These are phyloP conservation scores for Salvia miltiorrhiza DNA, from an alignment of 257 asterid species.

Conservation along the genomic window DNA sequence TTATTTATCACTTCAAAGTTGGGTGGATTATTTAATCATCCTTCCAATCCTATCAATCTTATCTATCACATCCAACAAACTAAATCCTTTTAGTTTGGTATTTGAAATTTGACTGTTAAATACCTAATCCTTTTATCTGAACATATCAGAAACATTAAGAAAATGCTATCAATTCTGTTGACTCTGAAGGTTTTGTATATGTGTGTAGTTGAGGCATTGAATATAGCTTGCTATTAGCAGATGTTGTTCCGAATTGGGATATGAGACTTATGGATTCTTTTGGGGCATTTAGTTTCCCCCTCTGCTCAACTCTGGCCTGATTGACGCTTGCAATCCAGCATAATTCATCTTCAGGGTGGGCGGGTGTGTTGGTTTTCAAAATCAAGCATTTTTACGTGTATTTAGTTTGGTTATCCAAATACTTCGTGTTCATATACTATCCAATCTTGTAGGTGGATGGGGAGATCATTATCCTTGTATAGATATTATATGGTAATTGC, in stretches of 20 bases:
- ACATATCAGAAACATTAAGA: not conserved
- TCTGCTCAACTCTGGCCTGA: not conserved
- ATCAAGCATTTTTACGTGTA: not conserved
- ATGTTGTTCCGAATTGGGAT: conserved; percentile 2
- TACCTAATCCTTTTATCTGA: not conserved
- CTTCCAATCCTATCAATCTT: no score
- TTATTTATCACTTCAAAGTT: no score
- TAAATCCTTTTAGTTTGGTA: no score
- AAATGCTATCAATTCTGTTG: not conserved
- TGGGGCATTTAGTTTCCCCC: not conserved
- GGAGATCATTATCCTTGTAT: conserved; percentile 1
- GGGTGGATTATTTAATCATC: no score
- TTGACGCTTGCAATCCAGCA: not conserved
- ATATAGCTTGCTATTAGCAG: not conserved
- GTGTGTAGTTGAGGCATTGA: not conserved
- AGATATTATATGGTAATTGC: not conserved
- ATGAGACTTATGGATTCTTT: not conserved
- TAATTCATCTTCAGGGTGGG: not conserved
- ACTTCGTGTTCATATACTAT: not conserved
- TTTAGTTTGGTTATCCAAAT: not conserved
- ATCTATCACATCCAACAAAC: no score
- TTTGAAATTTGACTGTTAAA: not conserved
- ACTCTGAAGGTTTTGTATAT: not conserved
- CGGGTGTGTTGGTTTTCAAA: not conserved
- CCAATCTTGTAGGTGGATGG: not conserved